Percentiles rank a stretch among this genome's conserved stretches.
phyloP scores from a whole-genome alignment of 2,329 filamentous ascomycete genomes.

The Aspergillus hortae region DNA sequence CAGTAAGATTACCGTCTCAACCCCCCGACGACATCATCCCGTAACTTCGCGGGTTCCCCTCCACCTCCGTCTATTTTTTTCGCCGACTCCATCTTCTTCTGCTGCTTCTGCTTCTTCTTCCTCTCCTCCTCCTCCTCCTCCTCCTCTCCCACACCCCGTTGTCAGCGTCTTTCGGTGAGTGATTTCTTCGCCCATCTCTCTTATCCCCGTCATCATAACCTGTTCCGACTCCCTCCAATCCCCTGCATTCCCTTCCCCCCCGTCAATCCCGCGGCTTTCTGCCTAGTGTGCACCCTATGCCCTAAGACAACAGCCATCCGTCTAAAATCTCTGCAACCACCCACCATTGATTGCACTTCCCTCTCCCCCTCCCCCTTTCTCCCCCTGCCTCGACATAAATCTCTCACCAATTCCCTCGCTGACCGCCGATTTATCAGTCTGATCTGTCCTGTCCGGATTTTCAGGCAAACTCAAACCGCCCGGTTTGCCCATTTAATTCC shows the following conservation, averaged over 20 bases:
- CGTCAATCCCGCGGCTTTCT: too few relatives aligned
- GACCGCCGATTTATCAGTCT: slow-evolving; percentile 12
- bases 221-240: too few relatives aligned
- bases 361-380: too few relatives aligned
- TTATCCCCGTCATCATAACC: too few relatives aligned
- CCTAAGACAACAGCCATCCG: too few relatives aligned
- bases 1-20: too few relatives aligned
- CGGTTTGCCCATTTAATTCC: slow-evolving; percentile 10
- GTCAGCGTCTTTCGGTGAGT: slow-evolving; percentile 2
- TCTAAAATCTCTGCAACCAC: too few relatives aligned
- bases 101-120: background rate
- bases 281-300: too few relatives aligned
- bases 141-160: background rate
- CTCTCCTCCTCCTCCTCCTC: background rate
- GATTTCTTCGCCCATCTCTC: background rate
- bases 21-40: too few relatives aligned
- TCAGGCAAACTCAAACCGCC: slow-evolving; percentile 7
- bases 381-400: background rate
- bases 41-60: background rate
- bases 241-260: too few relatives aligned
- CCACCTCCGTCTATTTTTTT: background rate
- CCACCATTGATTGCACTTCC: too few relatives aligned
- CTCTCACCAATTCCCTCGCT: slow-evolving; percentile 4
- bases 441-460: slow-evolving; percentile 10
- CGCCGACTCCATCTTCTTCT: background rate